Evolutionary conservation across 208 protist species (phyloP), one percentile per base, ranked within the genome.

Genomic region (Dictyostelium gargantuum): DNA sequence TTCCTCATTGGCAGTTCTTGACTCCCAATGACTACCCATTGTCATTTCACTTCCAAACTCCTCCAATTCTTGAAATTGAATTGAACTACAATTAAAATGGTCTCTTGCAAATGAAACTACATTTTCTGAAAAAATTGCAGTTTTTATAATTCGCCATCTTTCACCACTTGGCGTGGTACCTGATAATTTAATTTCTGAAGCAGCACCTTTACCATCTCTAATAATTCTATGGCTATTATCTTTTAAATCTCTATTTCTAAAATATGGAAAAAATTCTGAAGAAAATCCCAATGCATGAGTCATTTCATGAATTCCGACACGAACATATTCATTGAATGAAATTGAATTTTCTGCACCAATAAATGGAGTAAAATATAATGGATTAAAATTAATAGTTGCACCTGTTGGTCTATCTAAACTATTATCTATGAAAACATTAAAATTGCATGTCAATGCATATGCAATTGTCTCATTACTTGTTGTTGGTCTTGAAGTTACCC

Each of bases 281-380:
- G n/a, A 52, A 38, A 93, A 93, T 15, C 91, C 91, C 21, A 93
- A 40, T 58, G 91, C 91, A 82, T 93, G 91, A 17, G 66, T 93
- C 82, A 93, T 93, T 38, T 93, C 91, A 61, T 93, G 91, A 26
- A 93, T 52, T 26, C 48, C 63, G 23, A 89, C 89, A 56, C 48
- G 63, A 52, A 80, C 52, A 44, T 63, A 93, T 54, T 85, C 76
- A 4, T 91, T 72, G 13, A 58, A 82, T 29, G 17, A 48, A 42
- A 56, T 61, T 70, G 35, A 19, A 72, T 32, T 54, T 29, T 72
- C 11, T 21, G 23, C 23, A 19, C 38, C 44, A n/a, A 91, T n/a
- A 50, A 80, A 80, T 48, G 46, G 35, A 38, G 9, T 52, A 35
- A 85, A 80, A 54, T 42, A 93, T 4, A 21, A 9, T 80, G 89